Evolutionary conservation across 148 eudicot genomes (phyloP).

Genomic region (Euryodendron excelsum): DNA sequence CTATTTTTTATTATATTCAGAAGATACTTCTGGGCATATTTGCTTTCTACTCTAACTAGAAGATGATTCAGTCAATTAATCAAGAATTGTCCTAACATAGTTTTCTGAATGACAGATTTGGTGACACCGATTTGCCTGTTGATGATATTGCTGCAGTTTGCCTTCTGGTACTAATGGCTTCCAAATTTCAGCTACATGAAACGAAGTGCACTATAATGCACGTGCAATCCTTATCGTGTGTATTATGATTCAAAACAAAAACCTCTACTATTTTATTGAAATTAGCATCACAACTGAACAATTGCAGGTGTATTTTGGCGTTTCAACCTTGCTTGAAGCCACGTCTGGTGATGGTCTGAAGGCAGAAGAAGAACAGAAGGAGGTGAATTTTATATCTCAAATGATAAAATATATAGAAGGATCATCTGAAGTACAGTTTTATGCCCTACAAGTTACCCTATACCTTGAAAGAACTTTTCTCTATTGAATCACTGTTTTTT

Average conservation of each 20-base stretch:
- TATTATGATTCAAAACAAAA: not conserved
- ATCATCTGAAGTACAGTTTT: too few relatives aligned
- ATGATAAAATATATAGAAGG: too few relatives aligned
- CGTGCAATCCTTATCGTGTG: not conserved
- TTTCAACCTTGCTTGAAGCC: slow-evolving; percentile 85
- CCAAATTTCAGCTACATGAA: slow-evolving; percentile 5
- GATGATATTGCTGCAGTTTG: slow-evolving; percentile 92
- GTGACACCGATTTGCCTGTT: slow-evolving; percentile 74
- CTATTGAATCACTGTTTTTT: not conserved
- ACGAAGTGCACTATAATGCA: not conserved
- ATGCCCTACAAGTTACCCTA: too few relatives aligned
- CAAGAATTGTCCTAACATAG: slow-evolving; percentile 1
- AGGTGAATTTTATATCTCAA: slow-evolving; percentile 41
- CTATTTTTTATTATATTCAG: not conserved
- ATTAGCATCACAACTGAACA: not conserved
- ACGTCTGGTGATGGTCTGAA: slow-evolving; percentile 70
- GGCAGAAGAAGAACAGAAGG: slow-evolving; percentile 94
- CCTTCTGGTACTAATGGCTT: slow-evolving; percentile 53
- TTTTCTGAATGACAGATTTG: slow-evolving; percentile 48
- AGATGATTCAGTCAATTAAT: slow-evolving; percentile 9
- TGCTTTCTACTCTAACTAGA: too few relatives aligned
- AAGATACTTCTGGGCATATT: too few relatives aligned
- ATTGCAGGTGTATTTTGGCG: slow-evolving; percentile 85
- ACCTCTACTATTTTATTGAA: not conserved
- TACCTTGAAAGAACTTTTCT: too few relatives aligned